Conservation (phyloP, 805 yeast genomes). For the Kuraishia piskuri region DNA sequence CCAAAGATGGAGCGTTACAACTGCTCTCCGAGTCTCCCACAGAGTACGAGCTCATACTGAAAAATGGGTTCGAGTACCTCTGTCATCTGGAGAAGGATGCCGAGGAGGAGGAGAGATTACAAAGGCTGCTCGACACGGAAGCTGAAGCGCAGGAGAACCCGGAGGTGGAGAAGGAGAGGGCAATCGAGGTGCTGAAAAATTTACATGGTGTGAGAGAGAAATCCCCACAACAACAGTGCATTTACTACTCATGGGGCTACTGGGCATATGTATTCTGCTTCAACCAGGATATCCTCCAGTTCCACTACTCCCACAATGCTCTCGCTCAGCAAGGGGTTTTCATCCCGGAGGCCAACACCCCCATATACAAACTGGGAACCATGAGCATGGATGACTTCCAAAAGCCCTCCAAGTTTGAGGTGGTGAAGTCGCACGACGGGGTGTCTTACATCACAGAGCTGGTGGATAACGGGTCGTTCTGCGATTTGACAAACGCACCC, state of each 20-base stretch:
- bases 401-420: slow-evolving; percentile 15
- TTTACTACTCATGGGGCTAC: slow-evolving; percentile 3
- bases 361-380: slow-evolving; percentile 12
- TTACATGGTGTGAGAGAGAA: neutral
- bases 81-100: neutral
- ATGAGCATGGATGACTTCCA: slow-evolving; percentile 8
- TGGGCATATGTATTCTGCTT: slow-evolving; percentile 9
- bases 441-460: slow-evolving; percentile 16
- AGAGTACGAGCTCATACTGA: neutral
- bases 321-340: neutral
- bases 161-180: slow-evolving; percentile 1
- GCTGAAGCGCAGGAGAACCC: neutral
- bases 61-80: neutral
- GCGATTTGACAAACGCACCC: slow-evolving; percentile 24
- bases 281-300: slow-evolving; percentile 5
- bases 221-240: neutral
- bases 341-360: slow-evolving; percentile 1
- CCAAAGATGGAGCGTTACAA: neutral
- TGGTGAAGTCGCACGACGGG: slow-evolving; percentile 8
- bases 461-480: slow-evolving; percentile 18
- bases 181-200: slow-evolving; percentile 1
- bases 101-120: neutral
- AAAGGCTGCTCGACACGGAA: neutral
- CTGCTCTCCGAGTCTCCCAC: neutral
- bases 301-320: slow-evolving; percentile 3